Percentiles rank a stretch among this genome's conserved stretches.
Evolutionary conservation across 139 green algal species (phyloP).

Genomic region (Deuterostichococcus epilithicus): DNA sequence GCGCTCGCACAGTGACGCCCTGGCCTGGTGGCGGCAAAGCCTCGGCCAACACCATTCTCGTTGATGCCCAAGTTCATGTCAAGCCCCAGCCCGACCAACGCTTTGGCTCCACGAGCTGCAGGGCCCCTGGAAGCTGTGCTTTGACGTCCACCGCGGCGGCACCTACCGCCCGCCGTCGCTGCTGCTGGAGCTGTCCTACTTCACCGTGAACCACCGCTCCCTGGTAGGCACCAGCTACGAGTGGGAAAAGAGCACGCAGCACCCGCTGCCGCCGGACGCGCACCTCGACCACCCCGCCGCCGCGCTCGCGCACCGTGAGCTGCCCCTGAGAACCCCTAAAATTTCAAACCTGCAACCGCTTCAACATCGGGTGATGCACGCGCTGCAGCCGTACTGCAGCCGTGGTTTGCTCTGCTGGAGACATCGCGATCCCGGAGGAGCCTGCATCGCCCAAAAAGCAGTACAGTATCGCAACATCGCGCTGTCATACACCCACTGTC

Average conservation of each 20-base stretch:
- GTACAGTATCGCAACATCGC: no score
- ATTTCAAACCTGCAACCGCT: background rate
- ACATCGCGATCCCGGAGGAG: no score
- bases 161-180: constrained; percentile 35
- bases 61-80: no score
- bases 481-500: no score
- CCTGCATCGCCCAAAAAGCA: no score
- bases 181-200: constrained; percentile 35
- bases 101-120: background rate
- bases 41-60: no score
- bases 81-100: no score
- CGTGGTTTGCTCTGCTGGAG: no score
- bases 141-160: constrained; percentile 26
- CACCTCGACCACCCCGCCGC: background rate
- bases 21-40: no score
- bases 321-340: background rate
- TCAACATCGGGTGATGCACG: no score
- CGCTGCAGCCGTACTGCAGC: no score
- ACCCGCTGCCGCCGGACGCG: background rate
- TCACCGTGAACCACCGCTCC: constrained; percentile 31
- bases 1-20: no score
- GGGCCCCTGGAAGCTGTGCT: constrained; percentile 37
- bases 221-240: constrained; percentile 31
- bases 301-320: background rate
- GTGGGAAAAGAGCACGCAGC: constrained; percentile 14